These are phyloP conservation scores for Acanthamoeba sp. DNA, from an alignment of 208 protist species.

Conservation along the genomic window DNA sequence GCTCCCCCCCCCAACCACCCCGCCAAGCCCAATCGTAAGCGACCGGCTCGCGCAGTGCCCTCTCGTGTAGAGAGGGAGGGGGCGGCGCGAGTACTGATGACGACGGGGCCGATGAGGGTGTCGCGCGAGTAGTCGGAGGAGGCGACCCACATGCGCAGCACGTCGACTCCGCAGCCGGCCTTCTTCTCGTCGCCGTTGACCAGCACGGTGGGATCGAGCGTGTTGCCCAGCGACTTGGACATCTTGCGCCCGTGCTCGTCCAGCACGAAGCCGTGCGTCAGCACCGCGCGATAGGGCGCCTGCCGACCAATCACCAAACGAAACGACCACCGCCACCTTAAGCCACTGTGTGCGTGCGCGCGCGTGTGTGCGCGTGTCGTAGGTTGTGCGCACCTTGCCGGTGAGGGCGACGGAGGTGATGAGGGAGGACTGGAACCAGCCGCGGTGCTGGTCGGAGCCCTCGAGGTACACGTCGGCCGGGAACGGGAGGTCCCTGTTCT, in stretches of 20 bases:
- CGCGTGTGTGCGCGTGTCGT: background rate
- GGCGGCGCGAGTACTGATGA: background rate
- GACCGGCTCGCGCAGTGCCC: too few species aligned
- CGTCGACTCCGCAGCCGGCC: constrained; percentile 87
- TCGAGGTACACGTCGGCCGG: constrained; percentile 84
- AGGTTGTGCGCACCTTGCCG: background rate
- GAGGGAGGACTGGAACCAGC: constrained; percentile 93
- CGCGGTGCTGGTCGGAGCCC: constrained; percentile 93
- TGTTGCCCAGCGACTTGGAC: constrained; percentile 94
- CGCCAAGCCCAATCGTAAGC: too few species aligned
- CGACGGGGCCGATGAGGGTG: constrained; percentile 85
- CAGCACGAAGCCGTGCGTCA: constrained; percentile 93
- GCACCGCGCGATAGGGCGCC: constrained; percentile 88
- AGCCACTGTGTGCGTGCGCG: too few species aligned
- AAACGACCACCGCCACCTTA: too few species aligned
- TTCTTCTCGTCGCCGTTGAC: constrained; percentile 84
- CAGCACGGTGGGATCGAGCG: constrained; percentile 87
- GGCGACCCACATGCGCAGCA: constrained; percentile 90
- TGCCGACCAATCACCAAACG: background rate
- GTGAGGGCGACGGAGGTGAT: constrained; percentile 82
- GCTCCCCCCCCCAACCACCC: too few species aligned
- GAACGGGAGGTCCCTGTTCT: background rate
- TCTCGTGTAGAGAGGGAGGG: constrained; percentile 73
- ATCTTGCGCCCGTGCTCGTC: constrained; percentile 93
- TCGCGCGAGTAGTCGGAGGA: constrained; percentile 88